Conservation (phyloP, 306 rosid genomes). For the Astragalus glycyphyllos region DNA sequence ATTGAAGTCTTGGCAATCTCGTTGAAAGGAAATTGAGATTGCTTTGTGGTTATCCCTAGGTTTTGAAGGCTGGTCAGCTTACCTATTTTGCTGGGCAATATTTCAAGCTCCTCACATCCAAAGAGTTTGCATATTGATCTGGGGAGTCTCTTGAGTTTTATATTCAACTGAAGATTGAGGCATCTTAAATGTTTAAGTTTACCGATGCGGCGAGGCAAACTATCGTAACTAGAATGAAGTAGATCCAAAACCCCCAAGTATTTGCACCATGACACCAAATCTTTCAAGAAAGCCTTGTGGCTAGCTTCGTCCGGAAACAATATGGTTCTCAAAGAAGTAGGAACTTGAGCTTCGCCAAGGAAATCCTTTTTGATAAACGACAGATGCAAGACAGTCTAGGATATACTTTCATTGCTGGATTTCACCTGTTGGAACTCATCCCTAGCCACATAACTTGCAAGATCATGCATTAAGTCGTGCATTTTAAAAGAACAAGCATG, state of each 20-base stretch:
- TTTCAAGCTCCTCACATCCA: neutral
- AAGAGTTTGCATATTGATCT: neutral
- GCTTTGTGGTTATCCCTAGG: neutral
- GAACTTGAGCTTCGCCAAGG: neutral
- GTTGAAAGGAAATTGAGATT: neutral
- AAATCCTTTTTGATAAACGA: neutral
- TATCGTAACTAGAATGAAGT: neutral
- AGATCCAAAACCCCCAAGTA: neutral
- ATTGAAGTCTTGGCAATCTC: no score
- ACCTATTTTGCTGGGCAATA: slow-evolving; percentile 4
- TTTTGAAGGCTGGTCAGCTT: neutral
- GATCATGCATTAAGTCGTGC: slow-evolving; percentile 40
- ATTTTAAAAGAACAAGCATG: no score
- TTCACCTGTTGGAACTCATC: neutral
- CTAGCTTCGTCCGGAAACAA: neutral
- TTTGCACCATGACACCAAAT: neutral
- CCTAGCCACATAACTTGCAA: slow-evolving; percentile 8
- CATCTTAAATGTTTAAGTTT: slow-evolving; percentile 18
- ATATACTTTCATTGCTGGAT: neutral
- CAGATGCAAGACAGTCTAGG: neutral
- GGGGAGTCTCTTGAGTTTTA: neutral
- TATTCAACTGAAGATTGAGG: neutral
- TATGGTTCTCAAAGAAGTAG: neutral
- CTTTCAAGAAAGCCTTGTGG: slow-evolving; percentile 9
- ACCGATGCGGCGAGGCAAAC: neutral